Evolutionary conservation across 768 basidiomycete genomes (phyloP), one percentile per base, ranked within the genome.

Genomic region (Daedaleopsis nitida): DNA sequence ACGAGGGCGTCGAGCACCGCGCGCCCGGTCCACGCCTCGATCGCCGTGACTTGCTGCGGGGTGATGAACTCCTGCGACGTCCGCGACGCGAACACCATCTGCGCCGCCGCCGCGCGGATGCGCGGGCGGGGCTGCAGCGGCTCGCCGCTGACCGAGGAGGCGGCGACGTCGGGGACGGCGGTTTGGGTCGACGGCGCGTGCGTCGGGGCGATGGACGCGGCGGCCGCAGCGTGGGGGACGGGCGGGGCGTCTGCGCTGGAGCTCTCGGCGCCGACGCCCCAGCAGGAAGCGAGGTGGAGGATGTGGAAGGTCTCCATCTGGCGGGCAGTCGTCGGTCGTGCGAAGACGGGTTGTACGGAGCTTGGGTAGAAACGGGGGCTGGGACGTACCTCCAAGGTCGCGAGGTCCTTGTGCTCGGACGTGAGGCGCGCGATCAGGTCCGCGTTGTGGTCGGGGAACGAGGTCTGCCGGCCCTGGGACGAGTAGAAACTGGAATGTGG

Each of bases 291-390:
- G 14, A 93, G 83, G 72, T 94, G 92, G 67, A 86, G 84, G 51
- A 93, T 74, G 75, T 91, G 91, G 71, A 89, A 90, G 0, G 89
- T 91, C 70, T 92, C 90, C 91, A 93, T 94, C 92, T 93, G 45
- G 44, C 38, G 48, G 23, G 32, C 39, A 17, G 39, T 17, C 56
- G 27, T 14, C 55, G 55, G 24, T 48, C 21, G 32, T 16, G 37
- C 17, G 32, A 55, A 39, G 42, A 14, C 4, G 43, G n/a, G 39
- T 17, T n/a, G 14, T 14, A 44, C 38, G 23, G 23, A 35, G 37
- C 17, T 51, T 10, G 49, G 17, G 44, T 3, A 24, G 34, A 34
- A 14, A 17, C 23, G 16, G 21, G 24, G 19, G 5, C 42, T 9
- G 17, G 11, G 37, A 60, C 70, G 57, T 64, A 89, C 91, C 82